Percentiles rank a stretch among this genome's conserved stretches.
Conservation (phyloP, 257 asterid genomes). For the Eucommia ulmoides region DNA sequence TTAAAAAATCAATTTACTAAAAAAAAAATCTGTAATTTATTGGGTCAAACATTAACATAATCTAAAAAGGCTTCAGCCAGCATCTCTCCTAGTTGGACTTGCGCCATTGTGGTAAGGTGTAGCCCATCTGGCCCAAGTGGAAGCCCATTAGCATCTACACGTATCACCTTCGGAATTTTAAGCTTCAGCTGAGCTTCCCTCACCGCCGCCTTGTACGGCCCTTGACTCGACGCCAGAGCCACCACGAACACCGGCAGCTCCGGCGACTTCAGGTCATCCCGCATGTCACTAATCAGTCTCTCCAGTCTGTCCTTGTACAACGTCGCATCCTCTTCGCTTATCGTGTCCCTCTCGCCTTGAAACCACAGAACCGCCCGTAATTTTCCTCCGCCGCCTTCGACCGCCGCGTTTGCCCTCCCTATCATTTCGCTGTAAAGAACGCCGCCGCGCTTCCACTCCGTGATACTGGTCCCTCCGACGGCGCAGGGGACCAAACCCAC, state of each 20-base stretch:
- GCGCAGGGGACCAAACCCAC: slow-evolving; percentile 79
- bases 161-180: slow-evolving; percentile 29
- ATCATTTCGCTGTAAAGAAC: slow-evolving; percentile 30
- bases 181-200: slow-evolving; percentile 49
- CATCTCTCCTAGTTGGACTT: slow-evolving; percentile 43
- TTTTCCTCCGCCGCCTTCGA: slow-evolving; percentile 17
- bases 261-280: slow-evolving; percentile 24
- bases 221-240: slow-evolving; percentile 56
- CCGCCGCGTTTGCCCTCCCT: slow-evolving; percentile 32
- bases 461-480: slow-evolving; percentile 49
- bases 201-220: slow-evolving; percentile 27
- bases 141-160: slow-evolving; percentile 59
- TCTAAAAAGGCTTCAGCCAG: slow-evolving; percentile 33
- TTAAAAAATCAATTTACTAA: too few species aligned
- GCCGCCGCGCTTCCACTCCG: slow-evolving; percentile 48
- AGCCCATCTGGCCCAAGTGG: slow-evolving; percentile 25
- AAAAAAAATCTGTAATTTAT: neutral
- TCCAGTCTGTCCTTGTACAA: slow-evolving; percentile 27
- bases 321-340: slow-evolving; percentile 18
- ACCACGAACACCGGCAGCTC: slow-evolving; percentile 30
- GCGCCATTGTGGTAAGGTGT: slow-evolving; percentile 43
- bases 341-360: slow-evolving; percentile 64
- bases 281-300: slow-evolving; percentile 23
- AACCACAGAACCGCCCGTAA: slow-evolving; percentile 53
- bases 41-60: neutral